Percentiles rank a stretch among this genome's conserved stretches.
phyloP scores from a whole-genome alignment of 768 basidiomycete genomes.

The Hygrophorus pudorinus region DNA sequence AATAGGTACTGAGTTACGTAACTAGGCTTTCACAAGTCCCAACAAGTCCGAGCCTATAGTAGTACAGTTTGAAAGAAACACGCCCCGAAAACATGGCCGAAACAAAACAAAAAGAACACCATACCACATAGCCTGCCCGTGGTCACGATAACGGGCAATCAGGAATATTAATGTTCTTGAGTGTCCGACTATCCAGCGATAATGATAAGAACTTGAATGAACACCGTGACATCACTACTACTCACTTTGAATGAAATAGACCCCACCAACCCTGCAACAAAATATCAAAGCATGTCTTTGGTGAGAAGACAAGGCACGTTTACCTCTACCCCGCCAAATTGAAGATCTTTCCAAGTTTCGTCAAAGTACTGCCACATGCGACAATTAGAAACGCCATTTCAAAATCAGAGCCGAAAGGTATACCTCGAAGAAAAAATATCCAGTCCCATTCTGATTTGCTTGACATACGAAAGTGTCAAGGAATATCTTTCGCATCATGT shows the following conservation, averaged over 20 bases:
- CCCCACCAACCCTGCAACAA: constrained; percentile 47
- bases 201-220: constrained; percentile 14
- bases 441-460: constrained; percentile 74
- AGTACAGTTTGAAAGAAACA: too few species aligned
- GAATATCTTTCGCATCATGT: constrained; percentile 44
- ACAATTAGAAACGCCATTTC: neutral
- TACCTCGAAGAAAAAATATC: constrained; percentile 85
- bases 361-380: constrained; percentile 50
- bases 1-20: neutral
- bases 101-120: too few species aligned
- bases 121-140: too few species aligned
- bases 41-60: too few species aligned
- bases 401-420: constrained; percentile 6
- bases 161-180: constrained; percentile 66
- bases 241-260: constrained; percentile 49
- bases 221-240: neutral
- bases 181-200: constrained; percentile 44
- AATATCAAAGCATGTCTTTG: neutral
- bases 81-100: too few species aligned
- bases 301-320: neutral
- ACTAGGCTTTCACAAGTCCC: too few species aligned
- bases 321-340: constrained; percentile 22
- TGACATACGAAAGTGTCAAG: constrained; percentile 81
- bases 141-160: constrained; percentile 35
- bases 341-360: constrained; percentile 62